Evolutionary conservation across 2,329 filamentous ascomycete genomes (phyloP), one percentile per base, ranked within the genome.

Genomic region (Ophiostoma populinum): DNA sequence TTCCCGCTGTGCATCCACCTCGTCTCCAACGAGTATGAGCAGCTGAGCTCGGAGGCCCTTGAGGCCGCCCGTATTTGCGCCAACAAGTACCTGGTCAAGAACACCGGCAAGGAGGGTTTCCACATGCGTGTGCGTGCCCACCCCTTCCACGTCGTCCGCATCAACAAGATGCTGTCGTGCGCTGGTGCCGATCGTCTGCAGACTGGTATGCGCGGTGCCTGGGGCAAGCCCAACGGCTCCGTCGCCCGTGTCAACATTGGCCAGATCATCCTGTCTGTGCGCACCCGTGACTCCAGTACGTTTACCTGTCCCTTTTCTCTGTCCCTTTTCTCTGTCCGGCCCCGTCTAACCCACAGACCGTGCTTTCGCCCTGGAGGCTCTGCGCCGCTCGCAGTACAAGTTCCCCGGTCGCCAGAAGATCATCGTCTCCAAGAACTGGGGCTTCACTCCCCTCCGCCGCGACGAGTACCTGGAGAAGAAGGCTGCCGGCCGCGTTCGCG

Each of bases 141-240:
- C 75, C 90, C 90, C 50, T 98, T 82, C 83, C 90, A 98, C 75
- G 90, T 98, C 67, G 80, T 98, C 74, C 90, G 90, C 68, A 98
- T 98, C 86, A 98, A 98, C 85, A 98, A 98, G 81, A 98, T 98
- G 90, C 87, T 98, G 83, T 95, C 90, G 60, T 98, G 90, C 66
- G 90, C 90, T 58, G 90, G 90, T 75, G 90, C 90, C 78, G 90
- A 98, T 95, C 85, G 90, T 80, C 74, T 98, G 65, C 90, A 98
- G 70, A 98, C 90, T 53, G 90, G 90, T 74, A 98, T 98, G 90
- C 87, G 90, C 80, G 90, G 90, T 78, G 90, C 90, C 54, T 98
- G 85, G 78, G 90, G 90, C 60, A 98, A 98, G 80, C 90, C 90
- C 63, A 92, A 95, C 75, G 90, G 90, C 61, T 79, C 75, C 56